Base-by-base conservation (phyloP, 495 filamentous ascomycete species). In the Penicillium daleae region DNA sequence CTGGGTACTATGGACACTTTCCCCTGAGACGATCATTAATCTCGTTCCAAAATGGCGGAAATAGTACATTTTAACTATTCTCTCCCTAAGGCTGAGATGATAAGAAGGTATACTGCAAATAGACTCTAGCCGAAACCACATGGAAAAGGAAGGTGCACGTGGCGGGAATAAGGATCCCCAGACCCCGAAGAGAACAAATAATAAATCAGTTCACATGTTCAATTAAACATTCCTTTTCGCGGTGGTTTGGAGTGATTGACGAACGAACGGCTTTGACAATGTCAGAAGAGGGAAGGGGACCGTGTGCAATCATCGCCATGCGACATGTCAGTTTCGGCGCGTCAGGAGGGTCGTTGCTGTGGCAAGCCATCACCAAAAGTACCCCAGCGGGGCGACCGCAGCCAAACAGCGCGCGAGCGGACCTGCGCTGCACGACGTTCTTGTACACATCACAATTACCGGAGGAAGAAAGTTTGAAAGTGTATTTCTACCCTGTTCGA, bases 401-500 rank as follows among this genome's bases (percentile, higher is more conserved):
- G 42, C 65, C 62, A 58, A 59, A 60, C 64, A 60, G 60, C 46
- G 58, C 17, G 39, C 24, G 35, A 37, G 33, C 59, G 63, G 58
- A 57, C 59, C 66, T 70, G 65, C 62, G 61, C 44, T 56, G 63
- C 60, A 49, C 67, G 29, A 60, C 26, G 24, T 54, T 33, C 4
- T 31, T 31, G 29, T 65, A 71, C 57, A 66, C 54, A 64, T 71
- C 68, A 71, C 66, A 71, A 66, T 68, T 61, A 19, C 49, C 17
- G 17, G 46, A 27, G 24, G 13, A 4, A 3, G 46, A 24, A 6
- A 21, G 21, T 3, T 46, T 24, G 42, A 46, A 46, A 46, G 42
- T 46, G 42, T 22, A 24, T 22, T 46, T 12, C 19, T 21, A 24
- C 1, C 15, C 10, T 21, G 40, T n/a, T 21, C 10, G 6, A 19